Evolutionary conservation across 2,329 filamentous ascomycete species (phyloP).

Genomic region (Pezizomycotina sp.): DNA sequence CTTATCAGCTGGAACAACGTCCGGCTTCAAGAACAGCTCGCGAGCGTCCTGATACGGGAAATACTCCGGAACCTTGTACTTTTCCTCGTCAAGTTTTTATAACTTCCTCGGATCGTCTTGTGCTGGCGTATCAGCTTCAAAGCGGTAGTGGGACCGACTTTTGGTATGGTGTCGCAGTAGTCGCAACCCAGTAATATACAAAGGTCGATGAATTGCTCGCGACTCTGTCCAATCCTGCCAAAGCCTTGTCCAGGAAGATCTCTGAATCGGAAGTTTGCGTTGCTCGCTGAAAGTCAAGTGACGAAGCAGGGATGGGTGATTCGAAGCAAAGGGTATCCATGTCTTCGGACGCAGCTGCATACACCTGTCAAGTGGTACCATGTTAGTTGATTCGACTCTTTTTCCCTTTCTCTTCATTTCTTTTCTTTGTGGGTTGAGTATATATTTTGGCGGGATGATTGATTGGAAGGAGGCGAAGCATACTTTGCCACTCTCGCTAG

Average conservation of each 20-base stretch:
- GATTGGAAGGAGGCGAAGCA: not conserved
- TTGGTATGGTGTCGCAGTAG: constrained; percentile 91
- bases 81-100: constrained; percentile 69
- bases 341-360: constrained; percentile 89
- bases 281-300: constrained; percentile 96
- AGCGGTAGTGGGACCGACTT: constrained; percentile 79
- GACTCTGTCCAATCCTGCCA: constrained; percentile 74
- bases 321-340: constrained; percentile 98
- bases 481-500: constrained; percentile 67
- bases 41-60: constrained; percentile 92
- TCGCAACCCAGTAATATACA: constrained; percentile 96
- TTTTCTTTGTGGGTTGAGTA: too few species aligned
- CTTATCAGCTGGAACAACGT: constrained; percentile 67
- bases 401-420: too few species aligned
- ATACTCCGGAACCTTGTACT: constrained; percentile 79
- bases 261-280: constrained; percentile 92
- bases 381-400: not conserved
- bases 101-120: constrained; percentile 69
- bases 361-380: constrained; percentile 40
- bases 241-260: constrained; percentile 70
- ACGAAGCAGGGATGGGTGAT: constrained; percentile 69
- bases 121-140: constrained; percentile 89
- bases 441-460: too few species aligned
- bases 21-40: constrained; percentile 76
- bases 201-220: constrained; percentile 85